phyloP scores from a whole-genome alignment of 306 rosid species.

The Delonix regia region DNA sequence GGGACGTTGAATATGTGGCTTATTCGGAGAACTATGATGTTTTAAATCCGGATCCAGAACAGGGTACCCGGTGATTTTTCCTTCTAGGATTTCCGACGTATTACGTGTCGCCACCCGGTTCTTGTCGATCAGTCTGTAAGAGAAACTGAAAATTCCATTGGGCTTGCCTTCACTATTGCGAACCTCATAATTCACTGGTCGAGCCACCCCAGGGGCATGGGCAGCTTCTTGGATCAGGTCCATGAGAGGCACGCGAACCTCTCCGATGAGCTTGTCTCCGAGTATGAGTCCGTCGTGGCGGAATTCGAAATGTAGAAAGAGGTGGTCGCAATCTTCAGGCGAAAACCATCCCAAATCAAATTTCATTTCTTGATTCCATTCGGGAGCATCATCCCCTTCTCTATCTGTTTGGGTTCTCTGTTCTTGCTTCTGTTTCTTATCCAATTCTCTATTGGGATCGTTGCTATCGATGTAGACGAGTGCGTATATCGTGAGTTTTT shows the following conservation, averaged over 20 bases:
- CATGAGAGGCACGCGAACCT: slow-evolving; percentile 41
- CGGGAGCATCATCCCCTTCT: slow-evolving; percentile 42
- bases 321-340: slow-evolving; percentile 8
- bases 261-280: slow-evolving; percentile 53
- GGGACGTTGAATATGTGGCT: slow-evolving; percentile 23
- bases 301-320: slow-evolving; percentile 47
- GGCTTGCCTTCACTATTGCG: slow-evolving; percentile 46
- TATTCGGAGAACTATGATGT: not conserved
- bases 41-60: slow-evolving; percentile 16
- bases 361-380: slow-evolving; percentile 48
- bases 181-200: slow-evolving; percentile 55
- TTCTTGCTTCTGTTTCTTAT: slow-evolving; percentile 22
- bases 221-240: slow-evolving; percentile 39
- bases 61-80: slow-evolving; percentile 48
- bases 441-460: slow-evolving; percentile 31
- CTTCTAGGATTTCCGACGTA: slow-evolving; percentile 33
- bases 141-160: slow-evolving; percentile 54
- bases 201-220: not conserved
- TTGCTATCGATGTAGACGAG: slow-evolving; percentile 42
- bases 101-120: not conserved
- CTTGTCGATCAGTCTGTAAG: slow-evolving; percentile 35
- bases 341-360: slow-evolving; percentile 39
- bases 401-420: slow-evolving; percentile 40
- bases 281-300: slow-evolving; percentile 52
- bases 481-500: slow-evolving; percentile 60